Evolutionary conservation across 2,329 filamentous ascomycete genomes (phyloP).

Genomic region (Colletotrichum echinochloae): DNA sequence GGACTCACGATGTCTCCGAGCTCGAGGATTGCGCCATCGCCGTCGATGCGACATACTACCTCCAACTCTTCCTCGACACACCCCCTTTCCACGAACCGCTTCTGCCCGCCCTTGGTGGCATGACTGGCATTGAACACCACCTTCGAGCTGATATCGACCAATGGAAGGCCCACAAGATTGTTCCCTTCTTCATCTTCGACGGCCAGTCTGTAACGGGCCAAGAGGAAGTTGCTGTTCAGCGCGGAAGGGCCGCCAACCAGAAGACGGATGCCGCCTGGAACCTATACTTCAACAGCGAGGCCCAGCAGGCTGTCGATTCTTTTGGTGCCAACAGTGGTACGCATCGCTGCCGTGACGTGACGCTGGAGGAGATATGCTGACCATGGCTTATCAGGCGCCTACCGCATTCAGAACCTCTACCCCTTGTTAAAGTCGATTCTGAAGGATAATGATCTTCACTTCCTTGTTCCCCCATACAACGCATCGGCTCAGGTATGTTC

Average conservation of each 20-base stretch:
- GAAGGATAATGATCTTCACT: slow-evolving; percentile 75
- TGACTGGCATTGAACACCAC: slow-evolving; percentile 81
- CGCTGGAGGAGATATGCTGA: slow-evolving; percentile 20
- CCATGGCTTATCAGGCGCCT: slow-evolving; percentile 68
- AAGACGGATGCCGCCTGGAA: slow-evolving; percentile 87
- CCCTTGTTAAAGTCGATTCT: slow-evolving; percentile 82
- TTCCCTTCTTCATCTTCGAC: slow-evolving; percentile 92
- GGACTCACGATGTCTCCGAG: slow-evolving; percentile 73
- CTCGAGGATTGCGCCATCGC: slow-evolving; percentile 82
- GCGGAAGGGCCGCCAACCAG: slow-evolving; percentile 73
- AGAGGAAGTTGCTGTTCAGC: slow-evolving; percentile 75
- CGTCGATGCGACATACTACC: slow-evolving; percentile 91
- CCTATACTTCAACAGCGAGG: slow-evolving; percentile 84
- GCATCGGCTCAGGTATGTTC: slow-evolving; percentile 82
- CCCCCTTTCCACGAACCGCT: slow-evolving; percentile 84
- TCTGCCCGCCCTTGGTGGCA: slow-evolving; percentile 87
- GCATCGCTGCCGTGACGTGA: slow-evolving; percentile 42
- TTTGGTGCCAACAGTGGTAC: slow-evolving; percentile 84
- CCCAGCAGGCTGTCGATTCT: slow-evolving; percentile 83
- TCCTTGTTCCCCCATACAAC: slow-evolving; percentile 87
- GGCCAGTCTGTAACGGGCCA: slow-evolving; percentile 84
- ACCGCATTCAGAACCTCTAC: slow-evolving; percentile 78
- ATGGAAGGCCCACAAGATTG: slow-evolving; percentile 77
- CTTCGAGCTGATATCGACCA: slow-evolving; percentile 81
- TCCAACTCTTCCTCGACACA: slow-evolving; percentile 80